Conservation (phyloP, 768 basidiomycete genomes). For the Termitomyces sp. region DNA sequence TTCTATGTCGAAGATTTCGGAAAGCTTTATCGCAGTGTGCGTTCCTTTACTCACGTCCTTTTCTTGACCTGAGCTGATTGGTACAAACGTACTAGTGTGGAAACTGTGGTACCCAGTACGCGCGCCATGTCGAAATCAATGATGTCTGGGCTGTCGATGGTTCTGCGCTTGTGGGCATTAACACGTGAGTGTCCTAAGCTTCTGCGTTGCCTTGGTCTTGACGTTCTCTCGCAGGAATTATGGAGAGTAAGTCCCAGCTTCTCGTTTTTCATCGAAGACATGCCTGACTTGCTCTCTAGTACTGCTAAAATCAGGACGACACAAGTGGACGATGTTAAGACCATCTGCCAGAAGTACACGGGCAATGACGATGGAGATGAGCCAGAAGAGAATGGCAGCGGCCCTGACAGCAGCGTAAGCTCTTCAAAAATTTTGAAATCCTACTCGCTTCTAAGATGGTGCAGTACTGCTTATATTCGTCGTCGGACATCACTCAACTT, state of each 20-base stretch:
- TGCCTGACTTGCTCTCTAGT: constrained; percentile 13
- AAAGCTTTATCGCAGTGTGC: constrained; percentile 34
- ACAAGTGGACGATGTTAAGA: constrained; percentile 24
- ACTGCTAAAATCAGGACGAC: constrained; percentile 32
- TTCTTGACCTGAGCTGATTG: not conserved
- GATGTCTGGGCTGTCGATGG: constrained; percentile 32
- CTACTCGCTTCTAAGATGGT: not conserved
- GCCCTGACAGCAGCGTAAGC: constrained; percentile 28
- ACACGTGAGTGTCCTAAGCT: constrained; percentile 21
- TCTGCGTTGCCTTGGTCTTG: not conserved
- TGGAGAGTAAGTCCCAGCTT: constrained; percentile 26
- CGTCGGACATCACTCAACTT: constrained; percentile 24
- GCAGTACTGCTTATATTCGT: constrained; percentile 26
- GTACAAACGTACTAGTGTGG: constrained; percentile 23
- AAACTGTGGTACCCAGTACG: constrained; percentile 29
- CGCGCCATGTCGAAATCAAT: constrained; percentile 27
- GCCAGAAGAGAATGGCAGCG: constrained; percentile 25
- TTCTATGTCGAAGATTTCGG: constrained; percentile 40
- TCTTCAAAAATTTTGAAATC: not conserved
- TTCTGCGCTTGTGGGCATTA: constrained; percentile 27
- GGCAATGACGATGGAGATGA: constrained; percentile 30
- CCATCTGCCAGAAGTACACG: constrained; percentile 28
- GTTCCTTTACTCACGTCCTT: not conserved
- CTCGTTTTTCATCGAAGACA: not conserved
- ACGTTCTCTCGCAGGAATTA: constrained; percentile 24